A percentile compares a stretch with the other conserved stretches of the same genome.
Conservation (phyloP, 495 filamentous ascomycete genomes). For the Talaromyces nanjingensis region DNA sequence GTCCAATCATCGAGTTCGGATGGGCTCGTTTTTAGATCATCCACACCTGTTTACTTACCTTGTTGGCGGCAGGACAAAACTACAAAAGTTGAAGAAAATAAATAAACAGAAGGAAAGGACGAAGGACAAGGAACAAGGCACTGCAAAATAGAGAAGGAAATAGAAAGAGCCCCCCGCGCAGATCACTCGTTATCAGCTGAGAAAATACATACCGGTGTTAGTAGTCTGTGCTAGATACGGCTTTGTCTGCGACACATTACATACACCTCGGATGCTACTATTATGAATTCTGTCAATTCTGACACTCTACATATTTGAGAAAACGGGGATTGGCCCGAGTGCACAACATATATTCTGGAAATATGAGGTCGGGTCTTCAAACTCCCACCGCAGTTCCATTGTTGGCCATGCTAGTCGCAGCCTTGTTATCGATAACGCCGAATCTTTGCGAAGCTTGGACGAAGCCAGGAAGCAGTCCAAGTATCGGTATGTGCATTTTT, state of each 20-base stretch:
- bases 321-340: neutral
- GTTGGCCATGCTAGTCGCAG: conserved; percentile 29
- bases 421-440: conserved; percentile 18
- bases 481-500: neutral
- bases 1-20: neutral
- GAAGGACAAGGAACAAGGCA: neutral
- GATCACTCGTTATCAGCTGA: neutral
- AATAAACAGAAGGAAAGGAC: neutral
- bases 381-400: conserved; percentile 36
- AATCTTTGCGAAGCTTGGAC: conserved; percentile 5
- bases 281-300: conserved; percentile 12
- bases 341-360: neutral
- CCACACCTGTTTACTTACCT: neutral
- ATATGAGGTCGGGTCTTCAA: conserved; percentile 33
- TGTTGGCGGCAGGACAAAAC: neutral
- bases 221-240: neutral
- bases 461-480: neutral
- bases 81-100: neutral
- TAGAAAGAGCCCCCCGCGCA: neutral
- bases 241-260: neutral
- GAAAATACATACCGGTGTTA: neutral
- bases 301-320: neutral
- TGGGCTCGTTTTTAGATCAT: neutral
- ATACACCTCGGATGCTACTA: conserved; percentile 24
- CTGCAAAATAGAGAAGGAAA: neutral